Base-by-base conservation (phyloP, 1,139 yeast species). In the Scheffersomyces segobiensis region DNA sequence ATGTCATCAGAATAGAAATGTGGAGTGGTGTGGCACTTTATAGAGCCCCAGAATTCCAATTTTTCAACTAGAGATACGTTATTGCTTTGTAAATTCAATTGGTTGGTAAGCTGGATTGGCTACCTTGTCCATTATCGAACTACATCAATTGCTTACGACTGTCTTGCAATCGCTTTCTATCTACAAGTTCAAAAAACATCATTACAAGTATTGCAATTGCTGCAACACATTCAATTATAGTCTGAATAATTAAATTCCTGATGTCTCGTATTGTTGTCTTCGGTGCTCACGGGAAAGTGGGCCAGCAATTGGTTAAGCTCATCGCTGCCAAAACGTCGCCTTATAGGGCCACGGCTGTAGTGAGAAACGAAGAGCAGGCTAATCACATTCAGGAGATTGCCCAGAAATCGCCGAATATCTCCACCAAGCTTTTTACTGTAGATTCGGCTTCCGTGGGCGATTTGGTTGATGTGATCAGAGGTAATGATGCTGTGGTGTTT, bases 241-340 rank as follows among this genome's bases (percentile, higher is more conserved):
- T 32, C 8, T 24, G 10, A 24, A 32, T 14, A 10, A 32, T 12
- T 32, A 32, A 32, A 10, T 32, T 7, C 17, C 42, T 4, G 5
- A 32, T 32, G 42, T 32, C 42, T 32, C 42, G 52, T 5, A 56
- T 59, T 0, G 55, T 59, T 56, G 76, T 87, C 14, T 76, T 87
- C 59, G 91, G 91, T 48, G 88, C 90, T 26, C 86, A 85, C 65
- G 91, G 91, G 50, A 80, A 80, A 60, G 79, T 87, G 19, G 91
- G 88, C 53, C 78, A 80, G 62, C 68, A 73, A 1, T 61, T 76
- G 46, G 59, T 75, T 26, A 58, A 61, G 20, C 65, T 83, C 42
- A 62, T 81, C 22, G 60, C 71, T 17, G 61, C 65, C 5, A 52
- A 60, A 14, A 59, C 66, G 7, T 59, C 66, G 3, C 73, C 68